Base-by-base conservation (phyloP, 805 yeast genomes). In the Candida pseudofarinosa region DNA sequence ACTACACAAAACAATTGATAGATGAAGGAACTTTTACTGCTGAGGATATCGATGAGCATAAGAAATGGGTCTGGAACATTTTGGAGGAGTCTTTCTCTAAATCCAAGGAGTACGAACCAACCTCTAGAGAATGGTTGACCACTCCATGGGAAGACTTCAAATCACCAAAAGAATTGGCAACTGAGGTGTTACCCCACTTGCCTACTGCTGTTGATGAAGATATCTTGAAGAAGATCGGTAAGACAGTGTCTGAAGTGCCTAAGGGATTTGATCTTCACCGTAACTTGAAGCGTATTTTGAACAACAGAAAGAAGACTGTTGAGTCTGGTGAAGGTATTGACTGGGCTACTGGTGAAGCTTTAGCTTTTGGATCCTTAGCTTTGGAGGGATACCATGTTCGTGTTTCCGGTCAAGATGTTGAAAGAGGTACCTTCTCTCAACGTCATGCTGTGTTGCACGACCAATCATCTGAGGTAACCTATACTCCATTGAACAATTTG, bases 341-440 rank as follows among this genome's bases (percentile, higher is more conserved):
- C 69, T 93, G 98, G 99, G 85, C 99, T 38, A 93, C 99, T 45
- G 99, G 96, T 80, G 99, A 93, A 75, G 98, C 98, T 38, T 81
- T 93, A 56, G 99, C 99, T 15, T 91, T 84, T 59, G 99, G 98
- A 61, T 81, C 97, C 40, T 76, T 93, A 54, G 84, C 83, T 42
- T 65, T 82, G 59, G 99, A 93, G 72, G 99, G 99, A 51, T 85
- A 84, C 73, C 96, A 91, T 58, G 95, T 93, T 47, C 87, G 99
- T 77, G 85, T 93, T 40, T 87, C 97, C 37, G 99, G 99, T 66
- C 98, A 93, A 77, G 99, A 93, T 80, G 98, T 93, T 53, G 99
- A 93, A 79, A 89, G 99, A 81, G 99, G 99, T 77, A 93, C 99
- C 33, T 91, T 93, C 80, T 93, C 99, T 42, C 99, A 93, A 76